Percentiles rank a stretch among this genome's conserved stretches.
Conservation (phyloP, 768 basidiomycete genomes). For the Lepiota venenata region DNA sequence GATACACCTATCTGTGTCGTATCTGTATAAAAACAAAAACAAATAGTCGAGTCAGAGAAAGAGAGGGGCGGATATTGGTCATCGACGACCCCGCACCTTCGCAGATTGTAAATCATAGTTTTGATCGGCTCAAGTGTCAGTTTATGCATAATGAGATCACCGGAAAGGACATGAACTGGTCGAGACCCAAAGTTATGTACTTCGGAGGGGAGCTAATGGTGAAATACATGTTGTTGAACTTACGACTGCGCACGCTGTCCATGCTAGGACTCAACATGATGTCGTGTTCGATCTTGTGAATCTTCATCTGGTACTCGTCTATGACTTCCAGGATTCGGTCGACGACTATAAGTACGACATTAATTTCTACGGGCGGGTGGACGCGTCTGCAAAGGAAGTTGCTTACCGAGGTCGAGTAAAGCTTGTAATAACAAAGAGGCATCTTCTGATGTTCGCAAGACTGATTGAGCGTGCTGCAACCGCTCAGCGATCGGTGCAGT, state of each 20-base stretch:
- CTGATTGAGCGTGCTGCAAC: conserved; percentile 53
- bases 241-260: conserved; percentile 54
- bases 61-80: neutral
- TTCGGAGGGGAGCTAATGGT: neutral
- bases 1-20: conserved; percentile 49
- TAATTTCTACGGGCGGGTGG: neutral
- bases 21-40: conserved; percentile 22
- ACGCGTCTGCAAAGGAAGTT: neutral
- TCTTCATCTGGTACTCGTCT: conserved; percentile 62
- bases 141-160: conserved; percentile 69
- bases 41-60: neutral
- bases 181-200: neutral
- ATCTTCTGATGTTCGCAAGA: conserved; percentile 59
- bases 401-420: conserved; percentile 49
- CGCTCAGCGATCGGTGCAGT: conserved; percentile 56
- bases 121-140: conserved; percentile 69
- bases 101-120: conserved; percentile 58
- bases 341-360: conserved; percentile 39
- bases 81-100: conserved; percentile 26
- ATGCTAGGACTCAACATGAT: conserved; percentile 58
- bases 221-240: conserved; percentile 17
- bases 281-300: conserved; percentile 53
- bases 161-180: conserved; percentile 69
- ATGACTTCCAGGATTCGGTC: conserved; percentile 63
- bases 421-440: conserved; percentile 58